Conservation (phyloP, 2,329 filamentous ascomycete species). For the Colletotrichum higginsianum region DNA sequence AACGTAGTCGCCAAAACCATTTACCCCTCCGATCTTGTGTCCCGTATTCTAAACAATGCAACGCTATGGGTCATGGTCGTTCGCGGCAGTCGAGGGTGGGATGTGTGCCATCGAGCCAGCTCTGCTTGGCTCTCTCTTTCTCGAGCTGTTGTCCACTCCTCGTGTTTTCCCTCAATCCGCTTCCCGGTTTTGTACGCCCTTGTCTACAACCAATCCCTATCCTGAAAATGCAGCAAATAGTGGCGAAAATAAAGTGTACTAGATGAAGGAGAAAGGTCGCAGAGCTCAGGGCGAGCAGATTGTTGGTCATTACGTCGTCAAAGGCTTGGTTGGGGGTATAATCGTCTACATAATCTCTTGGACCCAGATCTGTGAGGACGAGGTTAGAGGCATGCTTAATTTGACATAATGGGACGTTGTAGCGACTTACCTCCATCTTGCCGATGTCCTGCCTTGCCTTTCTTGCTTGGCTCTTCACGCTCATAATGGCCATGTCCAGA, state of each 20-base stretch:
- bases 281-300: slow-evolving; percentile 30
- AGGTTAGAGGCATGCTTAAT: slow-evolving; percentile 45
- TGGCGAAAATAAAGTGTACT: slow-evolving; percentile 26
- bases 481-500: slow-evolving; percentile 86
- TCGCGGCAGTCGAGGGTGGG: slow-evolving; percentile 31
- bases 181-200: slow-evolving; percentile 34
- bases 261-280: slow-evolving; percentile 33
- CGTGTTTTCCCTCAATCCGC: neutral
- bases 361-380: slow-evolving; percentile 61
- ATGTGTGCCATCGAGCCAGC: slow-evolving; percentile 43
- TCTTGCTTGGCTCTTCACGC: slow-evolving; percentile 76
- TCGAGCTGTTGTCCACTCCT: neutral
- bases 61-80: slow-evolving; percentile 38
- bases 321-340: slow-evolving; percentile 42
- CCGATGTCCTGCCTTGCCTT: slow-evolving; percentile 86
- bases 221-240: slow-evolving; percentile 32
- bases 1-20: slow-evolving; percentile 14
- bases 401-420: neutral
- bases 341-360: slow-evolving; percentile 58
- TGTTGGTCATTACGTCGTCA: slow-evolving; percentile 54
- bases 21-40: slow-evolving; percentile 14
- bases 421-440: slow-evolving; percentile 88
- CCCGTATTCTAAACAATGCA: slow-evolving; percentile 37
- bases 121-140: slow-evolving; percentile 39
- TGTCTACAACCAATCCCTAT: slow-evolving; percentile 39